Evolutionary conservation across 495 filamentous ascomycete species (phyloP).

Genomic region (Acidiella bohemica): DNA sequence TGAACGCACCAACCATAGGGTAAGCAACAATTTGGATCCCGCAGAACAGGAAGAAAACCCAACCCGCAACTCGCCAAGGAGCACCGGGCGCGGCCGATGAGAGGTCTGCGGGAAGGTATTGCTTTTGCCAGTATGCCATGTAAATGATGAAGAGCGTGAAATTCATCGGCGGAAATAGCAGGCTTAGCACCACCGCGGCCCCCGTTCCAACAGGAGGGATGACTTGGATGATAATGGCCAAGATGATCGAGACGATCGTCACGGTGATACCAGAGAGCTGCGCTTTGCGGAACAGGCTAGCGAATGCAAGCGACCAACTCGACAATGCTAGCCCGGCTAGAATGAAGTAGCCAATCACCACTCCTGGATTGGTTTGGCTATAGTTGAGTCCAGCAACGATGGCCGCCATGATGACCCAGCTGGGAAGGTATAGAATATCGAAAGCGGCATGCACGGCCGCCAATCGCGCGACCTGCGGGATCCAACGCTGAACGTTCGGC

Average conservation of each 20-base stretch:
- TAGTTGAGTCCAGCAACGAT: constrained; percentile 31
- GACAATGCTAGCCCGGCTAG: constrained; percentile 30
- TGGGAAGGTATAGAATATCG: constrained; percentile 34
- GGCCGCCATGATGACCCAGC: constrained; percentile 31
- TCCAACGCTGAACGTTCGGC: constrained; percentile 27
- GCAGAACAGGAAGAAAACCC: constrained; percentile 27
- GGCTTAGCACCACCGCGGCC: constrained; percentile 21
- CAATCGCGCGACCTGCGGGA: constrained; percentile 28
- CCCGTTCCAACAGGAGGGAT: constrained; percentile 25
- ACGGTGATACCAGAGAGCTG: constrained; percentile 36
- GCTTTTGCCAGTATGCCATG: constrained; percentile 25
- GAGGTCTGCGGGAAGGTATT: constrained; percentile 19
- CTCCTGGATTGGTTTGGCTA: constrained; percentile 25
- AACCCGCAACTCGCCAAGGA: constrained; percentile 19
- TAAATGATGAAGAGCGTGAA: constrained; percentile 31
- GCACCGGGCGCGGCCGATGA: constrained; percentile 22
- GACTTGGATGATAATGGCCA: constrained; percentile 34
- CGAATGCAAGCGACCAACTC: constrained; percentile 32
- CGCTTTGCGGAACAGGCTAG: constrained; percentile 35
- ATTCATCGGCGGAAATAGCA: constrained; percentile 30
- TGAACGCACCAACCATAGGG: constrained; percentile 51
- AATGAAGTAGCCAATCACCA: constrained; percentile 32
- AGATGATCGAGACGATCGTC: constrained; percentile 30
- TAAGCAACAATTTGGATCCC: constrained; percentile 61
- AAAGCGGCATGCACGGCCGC: constrained; percentile 30